Conservation (phyloP, 2,329 filamentous ascomycete species). For the Neonectria sp. region DNA sequence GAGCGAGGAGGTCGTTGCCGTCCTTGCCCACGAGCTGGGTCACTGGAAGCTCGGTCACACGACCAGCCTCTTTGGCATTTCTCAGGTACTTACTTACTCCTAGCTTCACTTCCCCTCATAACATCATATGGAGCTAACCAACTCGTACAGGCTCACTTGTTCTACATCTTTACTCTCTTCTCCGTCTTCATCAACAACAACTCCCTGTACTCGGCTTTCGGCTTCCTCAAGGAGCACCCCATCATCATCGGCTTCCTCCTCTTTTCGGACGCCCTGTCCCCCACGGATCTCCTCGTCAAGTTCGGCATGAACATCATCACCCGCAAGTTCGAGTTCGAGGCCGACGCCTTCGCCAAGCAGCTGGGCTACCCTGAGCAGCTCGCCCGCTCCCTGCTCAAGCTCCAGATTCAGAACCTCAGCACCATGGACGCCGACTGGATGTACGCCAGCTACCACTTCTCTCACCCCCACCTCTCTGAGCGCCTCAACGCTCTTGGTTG, state of each 20-base stretch:
- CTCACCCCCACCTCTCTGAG: conserved; percentile 95
- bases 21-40: conserved; percentile 94
- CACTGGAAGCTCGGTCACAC: conserved; percentile 98
- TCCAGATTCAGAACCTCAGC: conserved; percentile 97
- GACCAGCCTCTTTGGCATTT: conserved; percentile 89
- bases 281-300: conserved; percentile 95
- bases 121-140: conserved; percentile 47
- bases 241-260: conserved; percentile 98
- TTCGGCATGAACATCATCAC: conserved; percentile 96
- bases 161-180: conserved; percentile 97
- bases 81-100: conserved; percentile 69
- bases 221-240: conserved; percentile 85
- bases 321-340: conserved; percentile 95
- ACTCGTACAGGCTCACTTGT: conserved; percentile 81
- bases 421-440: conserved; percentile 99
- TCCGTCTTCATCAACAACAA: conserved; percentile 97
- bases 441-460: conserved; percentile 99
- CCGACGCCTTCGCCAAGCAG: conserved; percentile 88
- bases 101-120: background rate
- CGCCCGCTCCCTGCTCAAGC: conserved; percentile 91
- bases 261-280: conserved; percentile 95
- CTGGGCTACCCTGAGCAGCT: conserved; percentile 90
- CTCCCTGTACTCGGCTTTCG: conserved; percentile 92
- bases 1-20: conserved; percentile 92
- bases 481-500: conserved; percentile 92